A percentile compares a stretch with the other conserved stretches of the same genome.
These are phyloP conservation scores for Thyridium curvatum DNA, from an alignment of 2,329 filamentous ascomycete species.

Conservation along the genomic window DNA sequence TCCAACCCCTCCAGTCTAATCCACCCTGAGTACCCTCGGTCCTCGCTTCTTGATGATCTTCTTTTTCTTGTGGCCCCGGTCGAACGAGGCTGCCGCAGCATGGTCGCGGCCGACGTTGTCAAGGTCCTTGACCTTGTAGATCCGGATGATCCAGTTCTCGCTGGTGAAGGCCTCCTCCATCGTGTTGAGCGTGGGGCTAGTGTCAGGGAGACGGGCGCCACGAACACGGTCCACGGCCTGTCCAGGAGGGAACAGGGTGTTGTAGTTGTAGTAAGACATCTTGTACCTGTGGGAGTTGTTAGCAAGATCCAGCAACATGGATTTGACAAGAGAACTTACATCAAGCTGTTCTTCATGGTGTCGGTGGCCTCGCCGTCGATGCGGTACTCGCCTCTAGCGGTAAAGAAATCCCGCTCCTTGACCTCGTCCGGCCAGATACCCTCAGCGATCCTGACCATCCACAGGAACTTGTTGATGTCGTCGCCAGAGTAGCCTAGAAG, in stretches of 20 bases:
- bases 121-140: conserved; percentile 99
- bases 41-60: conserved; percentile 66
- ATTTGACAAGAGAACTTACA: conserved; percentile 53
- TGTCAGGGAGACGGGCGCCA: conserved; percentile 69
- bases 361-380: conserved; percentile 91
- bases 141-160: conserved; percentile 99
- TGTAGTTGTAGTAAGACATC: conserved; percentile 99
- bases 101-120: conserved; percentile 95
- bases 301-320: conserved; percentile 15
- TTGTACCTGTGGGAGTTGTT: conserved; percentile 70
- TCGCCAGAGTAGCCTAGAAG: conserved; percentile 96
- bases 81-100: conserved; percentile 60
- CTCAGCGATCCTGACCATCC: conserved; percentile 99
- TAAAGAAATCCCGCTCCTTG: conserved; percentile 96
- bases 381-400: conserved; percentile 84
- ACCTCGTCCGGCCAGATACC: conserved; percentile 99
- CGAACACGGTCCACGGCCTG: conserved; percentile 90
- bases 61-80: conserved; percentile 80
- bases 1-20: conserved; percentile 38
- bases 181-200: conserved; percentile 78
- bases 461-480: conserved; percentile 99
- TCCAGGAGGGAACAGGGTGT: conserved; percentile 82
- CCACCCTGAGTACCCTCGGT: conserved; percentile 64
- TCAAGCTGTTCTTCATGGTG: conserved; percentile 98
- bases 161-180: conserved; percentile 97